Evolutionary conservation across 129 eudicot genomes (phyloP), one percentile per base, ranked within the genome.

Genomic region (Logfia minima): DNA sequence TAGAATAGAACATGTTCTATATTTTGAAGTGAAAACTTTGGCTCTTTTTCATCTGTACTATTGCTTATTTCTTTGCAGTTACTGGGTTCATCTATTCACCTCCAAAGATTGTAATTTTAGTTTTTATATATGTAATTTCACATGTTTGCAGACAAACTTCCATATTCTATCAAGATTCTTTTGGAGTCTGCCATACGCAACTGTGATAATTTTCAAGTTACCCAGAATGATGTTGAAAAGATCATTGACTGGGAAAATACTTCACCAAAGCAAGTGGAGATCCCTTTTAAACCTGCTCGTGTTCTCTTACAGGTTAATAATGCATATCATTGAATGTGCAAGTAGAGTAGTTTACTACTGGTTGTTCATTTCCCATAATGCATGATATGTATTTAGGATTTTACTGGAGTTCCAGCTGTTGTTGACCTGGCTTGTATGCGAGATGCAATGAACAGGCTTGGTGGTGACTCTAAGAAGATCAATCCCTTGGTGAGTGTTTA

Each of bases 371-470:
- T 69, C 60, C 39, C 10, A 35, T 32, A 31, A 65, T 70, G 51
- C 63, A 11, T 19, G 18, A 62, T 19, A 45, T 5, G 16, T 8
- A 2, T 19, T n/a, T 75, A 94, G 99, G 99, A 94, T 84, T 94
- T 94, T 74, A 94, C 99, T 68, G 99, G 99, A 84, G 99, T 94
- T 80, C 99, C 99, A 39, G 97, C 97, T 77, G 97, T 94, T 56
- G 99, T 94, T 86, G 99, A 94, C 85, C 91, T 94, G 79, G 99
- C 99, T 80, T 88, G 92, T 71, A 94, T 94, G 99, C 91, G 99
- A 66, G 99, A 94, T 87, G 99, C 99, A 13, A 94, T 94, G 86
- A 91, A 87, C 86, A 89, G 68, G 39, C 97, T 94, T 45, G 96
- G 94, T 41, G 90, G 93, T 31, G 92, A 91, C 80, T 86, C 97